Percentiles rank a stretch among this genome's conserved stretches.
Evolutionary conservation across 192 early-diverging fungal species (phyloP).

Genomic region (Coemansia sp.): DNA sequence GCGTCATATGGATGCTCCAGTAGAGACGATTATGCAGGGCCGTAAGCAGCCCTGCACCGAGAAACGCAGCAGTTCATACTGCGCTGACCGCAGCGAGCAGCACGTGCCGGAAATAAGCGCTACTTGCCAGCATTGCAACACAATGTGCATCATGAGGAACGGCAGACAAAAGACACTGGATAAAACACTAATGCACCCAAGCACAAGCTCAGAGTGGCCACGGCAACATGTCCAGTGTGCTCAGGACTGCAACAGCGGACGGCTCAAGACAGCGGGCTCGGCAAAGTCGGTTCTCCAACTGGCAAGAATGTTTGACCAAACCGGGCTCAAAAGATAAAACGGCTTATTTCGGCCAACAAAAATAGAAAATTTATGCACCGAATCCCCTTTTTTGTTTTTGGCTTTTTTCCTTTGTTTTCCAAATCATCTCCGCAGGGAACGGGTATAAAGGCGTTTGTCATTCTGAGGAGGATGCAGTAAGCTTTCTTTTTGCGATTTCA

Average conservation of each 20-base stretch:
- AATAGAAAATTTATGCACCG: conserved; percentile 2
- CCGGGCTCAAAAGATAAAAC: neutral
- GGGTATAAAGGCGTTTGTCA: neutral
- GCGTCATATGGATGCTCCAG: neutral
- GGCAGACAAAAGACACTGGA: too few relatives aligned
- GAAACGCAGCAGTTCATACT: neutral
- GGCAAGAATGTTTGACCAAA: conserved; percentile 43
- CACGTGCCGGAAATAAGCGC: too few relatives aligned
- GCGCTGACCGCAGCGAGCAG: too few relatives aligned
- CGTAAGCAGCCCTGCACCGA: neutral
- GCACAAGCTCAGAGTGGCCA: conserved; percentile 1
- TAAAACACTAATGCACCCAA: too few relatives aligned
- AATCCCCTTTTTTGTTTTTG: conserved; percentile 11
- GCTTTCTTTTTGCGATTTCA: neutral
- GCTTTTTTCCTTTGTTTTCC: conserved; percentile 2
- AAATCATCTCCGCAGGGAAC: too few relatives aligned
- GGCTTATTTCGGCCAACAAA: conserved; percentile 1
- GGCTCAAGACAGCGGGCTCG: conserved; percentile 1
- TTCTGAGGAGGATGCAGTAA: conserved; percentile 3
- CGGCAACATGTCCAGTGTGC: conserved; percentile 10
- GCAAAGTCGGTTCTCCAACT: conserved; percentile 35
- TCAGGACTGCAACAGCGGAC: neutral
- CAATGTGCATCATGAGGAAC: too few relatives aligned
- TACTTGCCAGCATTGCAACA: too few relatives aligned
- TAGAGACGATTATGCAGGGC: neutral